Base-by-base conservation (phyloP, 306 rosid genomes). In the Canavalia gladiata region DNA sequence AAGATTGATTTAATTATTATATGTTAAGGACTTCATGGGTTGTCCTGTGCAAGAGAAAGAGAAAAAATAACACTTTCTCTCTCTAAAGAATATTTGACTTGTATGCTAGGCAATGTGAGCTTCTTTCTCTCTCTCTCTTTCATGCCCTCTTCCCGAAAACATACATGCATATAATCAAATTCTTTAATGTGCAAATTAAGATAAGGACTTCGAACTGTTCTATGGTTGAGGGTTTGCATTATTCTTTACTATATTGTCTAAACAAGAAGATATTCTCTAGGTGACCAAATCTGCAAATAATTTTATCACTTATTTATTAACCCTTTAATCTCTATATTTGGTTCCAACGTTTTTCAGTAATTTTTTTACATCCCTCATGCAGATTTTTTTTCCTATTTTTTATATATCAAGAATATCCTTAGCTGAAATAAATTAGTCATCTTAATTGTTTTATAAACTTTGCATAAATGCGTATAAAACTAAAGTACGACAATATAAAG, bases 51-150 rank as follows among this genome's bases (percentile, higher is more conserved):
- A 70, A 60, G 51, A 83, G 37, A 68, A 54, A 35, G 43, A 83
- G 18, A 47, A 50, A 47, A 50, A 41, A 43, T 28, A 51, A 66
- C 70, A 68, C 49, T 5, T 74, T 57, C 8, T 50, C 8, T 55
- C 69, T 79, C 77, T 50, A 25, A 75, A 45, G 82, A 52, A 76
- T 81, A 81, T 76, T 63, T 81, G 37, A 54, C 83, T 75, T 86
- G 43, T 12, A 39, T 69, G 69, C 31, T 47, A 63, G 85, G 84
- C 46, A 74, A 51, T 11, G 37, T 50, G 47, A 63, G 56, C 39
- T 78, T 83, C 83, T 55, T 29, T 62, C 10, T 69, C 59, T 68
- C 59, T 68, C 43, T 12, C 2, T 55, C 8, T 1, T 0, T 2
- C 51, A 52, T 52, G 47, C 11, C 31, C 3, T 5, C 50, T 70